phyloP scores from a whole-genome alignment of 768 basidiomycete species.

The Hygrocybe punicea region DNA sequence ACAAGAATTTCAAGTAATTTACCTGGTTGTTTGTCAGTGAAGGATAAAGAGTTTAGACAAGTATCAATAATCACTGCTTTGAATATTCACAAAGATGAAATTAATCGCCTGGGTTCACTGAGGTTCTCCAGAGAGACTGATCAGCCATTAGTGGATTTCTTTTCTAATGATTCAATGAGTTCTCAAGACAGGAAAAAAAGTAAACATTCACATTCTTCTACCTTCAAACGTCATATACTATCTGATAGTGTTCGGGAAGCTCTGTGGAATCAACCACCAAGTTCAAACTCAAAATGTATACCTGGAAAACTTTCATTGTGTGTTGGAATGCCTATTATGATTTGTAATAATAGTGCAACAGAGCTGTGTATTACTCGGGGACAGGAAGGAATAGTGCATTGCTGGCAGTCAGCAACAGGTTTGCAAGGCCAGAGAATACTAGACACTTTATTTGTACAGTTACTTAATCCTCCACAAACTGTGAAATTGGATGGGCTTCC shows the following conservation, averaged over 20 bases:
- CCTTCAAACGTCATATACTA: background rate
- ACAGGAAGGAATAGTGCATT: slow-evolving; percentile 25
- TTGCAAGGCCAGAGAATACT: slow-evolving; percentile 13
- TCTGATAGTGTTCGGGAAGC: background rate
- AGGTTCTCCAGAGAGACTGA: slow-evolving; percentile 36
- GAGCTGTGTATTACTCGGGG: slow-evolving; percentile 33
- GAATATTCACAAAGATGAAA: slow-evolving; percentile 38
- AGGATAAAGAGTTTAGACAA: slow-evolving; percentile 25
- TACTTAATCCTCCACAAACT: slow-evolving; percentile 11
- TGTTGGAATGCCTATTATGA: slow-evolving; percentile 29
- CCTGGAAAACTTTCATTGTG: slow-evolving; percentile 32
- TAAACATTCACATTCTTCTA: background rate
- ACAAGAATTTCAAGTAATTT: slow-evolving; percentile 19
- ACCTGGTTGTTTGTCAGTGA: slow-evolving; percentile 9
- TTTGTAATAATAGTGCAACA: slow-evolving; percentile 28
- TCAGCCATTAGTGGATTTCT: slow-evolving; percentile 19
- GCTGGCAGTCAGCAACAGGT: slow-evolving; percentile 21
- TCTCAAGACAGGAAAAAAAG: background rate
- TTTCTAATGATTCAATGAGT: slow-evolving; percentile 19
- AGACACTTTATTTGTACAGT: slow-evolving; percentile 20
- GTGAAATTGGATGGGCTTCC: slow-evolving; percentile 4
- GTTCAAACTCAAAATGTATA: slow-evolving; percentile 12
- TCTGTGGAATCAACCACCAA: slow-evolving; percentile 11
- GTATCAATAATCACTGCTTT: slow-evolving; percentile 38
- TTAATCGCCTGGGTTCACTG: slow-evolving; percentile 31